A percentile compares a stretch with the other conserved stretches of the same genome.
These are phyloP conservation scores for Omphalotus guepiniiformis DNA, from an alignment of 768 basidiomycete genomes.

Conservation along the genomic window DNA sequence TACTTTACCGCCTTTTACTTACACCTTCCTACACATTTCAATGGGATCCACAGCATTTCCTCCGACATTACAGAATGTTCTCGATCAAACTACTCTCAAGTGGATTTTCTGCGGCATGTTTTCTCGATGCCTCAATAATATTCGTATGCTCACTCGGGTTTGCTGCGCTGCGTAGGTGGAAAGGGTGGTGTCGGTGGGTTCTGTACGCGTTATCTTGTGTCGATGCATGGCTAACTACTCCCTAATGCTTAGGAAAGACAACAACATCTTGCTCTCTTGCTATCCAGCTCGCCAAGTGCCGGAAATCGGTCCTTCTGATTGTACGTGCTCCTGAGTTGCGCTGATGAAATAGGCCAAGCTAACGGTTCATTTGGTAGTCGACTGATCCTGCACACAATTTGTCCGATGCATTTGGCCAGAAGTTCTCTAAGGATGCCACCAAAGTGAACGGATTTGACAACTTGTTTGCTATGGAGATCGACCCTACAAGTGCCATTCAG, in stretches of 20 bases:
- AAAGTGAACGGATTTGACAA: constrained; percentile 98
- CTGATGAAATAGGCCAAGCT: not conserved
- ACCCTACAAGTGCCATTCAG: constrained; percentile 95
- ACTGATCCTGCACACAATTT: constrained; percentile 99
- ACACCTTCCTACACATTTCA: no score
- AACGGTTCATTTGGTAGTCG: constrained; percentile 52
- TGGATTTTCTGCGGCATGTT: constrained; percentile 98
- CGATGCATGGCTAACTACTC: not conserved
- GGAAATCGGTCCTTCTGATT: constrained; percentile 96
- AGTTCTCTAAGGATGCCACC: constrained; percentile 98
- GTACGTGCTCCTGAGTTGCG: constrained; percentile 41
- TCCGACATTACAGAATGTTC: constrained; percentile 91
- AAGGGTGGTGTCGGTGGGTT: constrained; percentile 95
- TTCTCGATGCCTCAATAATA: constrained; percentile 7
- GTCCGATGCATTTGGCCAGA: constrained; percentile 97
- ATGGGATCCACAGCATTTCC: no score
- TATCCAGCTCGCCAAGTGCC: constrained; percentile 86
- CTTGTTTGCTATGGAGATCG: constrained; percentile 98
- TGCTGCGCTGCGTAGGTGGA: constrained; percentile 56
- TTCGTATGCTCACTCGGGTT: constrained; percentile 13
- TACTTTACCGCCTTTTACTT: no score
- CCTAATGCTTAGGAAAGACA: constrained; percentile 89
- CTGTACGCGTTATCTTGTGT: not conserved
- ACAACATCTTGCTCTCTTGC: constrained; percentile 97
- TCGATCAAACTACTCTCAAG: constrained; percentile 90